Base-by-base conservation (phyloP, 202 grass and related monocot species). In the Schoenoplectus tabernaemontani region DNA sequence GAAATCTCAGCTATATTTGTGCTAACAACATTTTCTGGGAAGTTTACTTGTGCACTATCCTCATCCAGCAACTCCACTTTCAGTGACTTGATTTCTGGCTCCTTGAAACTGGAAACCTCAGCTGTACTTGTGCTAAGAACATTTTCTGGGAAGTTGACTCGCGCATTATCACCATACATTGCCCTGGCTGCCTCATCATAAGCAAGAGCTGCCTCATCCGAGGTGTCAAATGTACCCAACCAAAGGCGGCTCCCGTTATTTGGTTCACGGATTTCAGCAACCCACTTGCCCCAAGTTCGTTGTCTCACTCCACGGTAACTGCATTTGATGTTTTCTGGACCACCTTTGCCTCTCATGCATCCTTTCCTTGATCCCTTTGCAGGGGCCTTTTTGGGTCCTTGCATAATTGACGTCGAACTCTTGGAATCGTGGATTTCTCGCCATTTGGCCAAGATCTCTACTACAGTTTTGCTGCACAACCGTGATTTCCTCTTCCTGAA, bases 251-350 rank as follows among this genome's bases (percentile, higher is more conserved):
- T 79, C n/a, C 81, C 78, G 9, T 5, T 0, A 59, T 85, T 84
- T 0, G 86, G 88, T 66, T 93, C 84, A 4, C 90, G 90, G 72
- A 93, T 82, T 78, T 97, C 93, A 0, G 90, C 59, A 39, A 87
- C 90, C 93, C 93, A 96, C 81, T 85, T 92, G 65, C 88, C 93
- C 84, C 86, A 93, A 46, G 5, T 86, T 74, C 93, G 88, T 82
- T 93, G 93, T 64, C 93, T 78, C 56, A 93, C 85, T 3, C 93
- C 90, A 53, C 88, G 86, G 88, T 83, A 96, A 23, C 1, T 78
- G 59, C 85, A 78, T 57, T 28, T 23, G 68, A 9, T 60, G 74
- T 88, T 88, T 7, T 96, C 86, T 3, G 78, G 84, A 1, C 80
- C 77, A 19, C 88, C 80, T 54, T 60, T 77, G 11, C 84, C 80